Evolutionary conservation across 176 grass and related monocot genomes (phyloP).

Genomic region (Raddia distichophylla): DNA sequence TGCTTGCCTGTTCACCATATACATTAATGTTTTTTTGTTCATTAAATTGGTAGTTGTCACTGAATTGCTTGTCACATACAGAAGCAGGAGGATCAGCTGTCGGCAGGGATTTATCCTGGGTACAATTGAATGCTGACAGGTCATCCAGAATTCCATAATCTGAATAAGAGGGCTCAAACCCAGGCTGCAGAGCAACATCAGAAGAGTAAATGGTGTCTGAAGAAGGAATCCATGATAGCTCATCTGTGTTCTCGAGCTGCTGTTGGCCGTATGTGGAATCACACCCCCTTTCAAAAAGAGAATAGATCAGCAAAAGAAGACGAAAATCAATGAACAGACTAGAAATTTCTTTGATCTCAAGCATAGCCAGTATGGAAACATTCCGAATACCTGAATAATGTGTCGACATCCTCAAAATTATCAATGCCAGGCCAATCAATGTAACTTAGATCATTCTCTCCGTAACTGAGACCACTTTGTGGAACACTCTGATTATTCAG

Average conservation of each 20-base stretch:
- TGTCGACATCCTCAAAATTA: slow-evolving; percentile 89
- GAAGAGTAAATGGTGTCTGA: slow-evolving; percentile 72
- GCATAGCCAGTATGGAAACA: not conserved
- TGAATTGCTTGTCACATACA: slow-evolving; percentile 46
- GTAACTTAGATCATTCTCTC: slow-evolving; percentile 77
- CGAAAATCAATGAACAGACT: not conserved
- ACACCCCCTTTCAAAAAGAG: slow-evolving; percentile 52
- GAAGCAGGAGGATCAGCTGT: slow-evolving; percentile 34
- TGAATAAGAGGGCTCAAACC: slow-evolving; percentile 54
- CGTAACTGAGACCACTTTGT: slow-evolving; percentile 48
- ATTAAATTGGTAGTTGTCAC: slow-evolving; percentile 41
- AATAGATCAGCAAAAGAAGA: not conserved
- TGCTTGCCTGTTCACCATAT: slow-evolving; percentile 58
- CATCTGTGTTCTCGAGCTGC: slow-evolving; percentile 58
- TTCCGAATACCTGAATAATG: slow-evolving; percentile 83
- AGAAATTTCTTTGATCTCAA: not conserved
- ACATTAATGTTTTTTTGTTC: slow-evolving; percentile 48
- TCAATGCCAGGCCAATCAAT: slow-evolving; percentile 89
- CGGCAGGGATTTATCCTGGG: slow-evolving; percentile 48
- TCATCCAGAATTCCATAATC: slow-evolving; percentile 62
- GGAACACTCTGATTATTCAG: slow-evolving; percentile 43
- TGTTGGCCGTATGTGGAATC: slow-evolving; percentile 73
- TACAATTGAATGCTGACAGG: slow-evolving; percentile 46
- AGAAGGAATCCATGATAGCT: slow-evolving; percentile 77
- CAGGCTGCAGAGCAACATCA: slow-evolving; percentile 53